phyloP scores from a whole-genome alignment of 768 basidiomycete species.

The Scleroderma bovista region DNA sequence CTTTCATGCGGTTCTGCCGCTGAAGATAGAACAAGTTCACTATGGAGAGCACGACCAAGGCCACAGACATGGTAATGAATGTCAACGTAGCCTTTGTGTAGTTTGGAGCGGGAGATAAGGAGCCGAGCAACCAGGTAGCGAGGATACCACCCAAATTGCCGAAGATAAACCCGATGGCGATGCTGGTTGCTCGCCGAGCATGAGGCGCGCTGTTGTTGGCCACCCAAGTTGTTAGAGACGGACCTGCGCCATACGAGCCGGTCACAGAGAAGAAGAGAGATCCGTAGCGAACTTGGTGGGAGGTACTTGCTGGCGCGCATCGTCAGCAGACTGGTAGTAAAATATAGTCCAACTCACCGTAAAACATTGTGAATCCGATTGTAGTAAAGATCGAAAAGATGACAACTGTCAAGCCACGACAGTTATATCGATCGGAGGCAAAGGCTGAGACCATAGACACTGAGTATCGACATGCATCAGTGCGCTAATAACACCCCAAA shows the following conservation, averaged over 20 bases:
- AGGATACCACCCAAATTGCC: slow-evolving; percentile 58
- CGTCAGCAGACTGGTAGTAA: not conserved
- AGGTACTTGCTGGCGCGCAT: slow-evolving; percentile 14
- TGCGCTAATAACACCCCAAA: not conserved
- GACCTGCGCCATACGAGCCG: slow-evolving; percentile 47
- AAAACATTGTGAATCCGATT: slow-evolving; percentile 53
- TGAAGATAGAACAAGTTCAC: slow-evolving; percentile 38
- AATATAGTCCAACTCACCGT: slow-evolving; percentile 31
- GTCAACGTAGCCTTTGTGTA: slow-evolving; percentile 44
- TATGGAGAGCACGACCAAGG: slow-evolving; percentile 32
- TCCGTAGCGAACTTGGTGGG: slow-evolving; percentile 42
- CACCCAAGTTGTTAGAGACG: slow-evolving; percentile 52
- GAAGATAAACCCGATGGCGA: slow-evolving; percentile 55
- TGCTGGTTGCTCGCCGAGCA: slow-evolving; percentile 49
- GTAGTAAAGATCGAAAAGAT: slow-evolving; percentile 38
- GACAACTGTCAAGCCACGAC: slow-evolving; percentile 44
- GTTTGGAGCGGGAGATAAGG: slow-evolving; percentile 41
- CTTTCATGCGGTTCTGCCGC: slow-evolving; percentile 43
- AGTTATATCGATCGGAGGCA: slow-evolving; percentile 48
- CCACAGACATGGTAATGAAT: slow-evolving; percentile 31
- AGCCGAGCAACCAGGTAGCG: slow-evolving; percentile 53
- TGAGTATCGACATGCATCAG: slow-evolving; percentile 7
- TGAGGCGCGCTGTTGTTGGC: slow-evolving; percentile 59
- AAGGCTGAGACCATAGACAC: slow-evolving; percentile 37
- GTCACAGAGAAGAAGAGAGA: slow-evolving; percentile 52